A percentile compares a stretch with the other conserved stretches of the same genome.
These are phyloP conservation scores for Otatea glauca DNA, from an alignment of 176 grass and related monocot genomes.

Conservation along the genomic window DNA sequence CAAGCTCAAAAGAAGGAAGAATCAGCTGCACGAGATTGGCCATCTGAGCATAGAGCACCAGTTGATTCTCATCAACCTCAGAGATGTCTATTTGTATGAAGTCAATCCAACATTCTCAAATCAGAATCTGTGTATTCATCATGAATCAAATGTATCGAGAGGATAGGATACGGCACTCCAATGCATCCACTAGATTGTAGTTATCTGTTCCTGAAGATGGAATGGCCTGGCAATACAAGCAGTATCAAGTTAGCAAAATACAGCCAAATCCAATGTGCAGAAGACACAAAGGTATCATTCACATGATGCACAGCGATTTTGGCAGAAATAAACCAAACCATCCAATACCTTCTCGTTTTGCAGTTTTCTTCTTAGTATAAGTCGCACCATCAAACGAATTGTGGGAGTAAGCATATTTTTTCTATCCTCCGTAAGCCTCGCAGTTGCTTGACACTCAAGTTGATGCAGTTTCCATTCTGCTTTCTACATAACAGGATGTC, in stretches of 20 bases:
- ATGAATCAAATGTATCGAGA: constrained; percentile 35
- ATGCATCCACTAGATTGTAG: constrained; percentile 61
- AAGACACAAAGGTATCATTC: background rate
- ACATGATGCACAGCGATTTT: background rate
- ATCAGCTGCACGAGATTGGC: constrained; percentile 82
- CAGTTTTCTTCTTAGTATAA: constrained; percentile 66
- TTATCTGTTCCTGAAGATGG: constrained; percentile 69
- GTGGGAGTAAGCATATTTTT: constrained; percentile 82
- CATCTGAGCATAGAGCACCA: constrained; percentile 93
- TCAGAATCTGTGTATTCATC: background rate
- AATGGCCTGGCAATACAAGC: constrained; percentile 64
- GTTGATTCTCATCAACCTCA: constrained; percentile 67
- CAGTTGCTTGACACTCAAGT: constrained; percentile 65
- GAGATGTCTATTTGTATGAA: constrained; percentile 63
- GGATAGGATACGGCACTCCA: constrained; percentile 89
- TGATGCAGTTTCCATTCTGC: constrained; percentile 87
- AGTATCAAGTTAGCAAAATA: constrained; percentile 33
- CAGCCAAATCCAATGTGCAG: background rate
- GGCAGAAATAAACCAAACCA: constrained; percentile 20
- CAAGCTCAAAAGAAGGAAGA: constrained; percentile 70
- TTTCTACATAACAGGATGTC: constrained; percentile 51
- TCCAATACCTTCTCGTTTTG: constrained; percentile 66
- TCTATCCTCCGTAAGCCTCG: constrained; percentile 62
- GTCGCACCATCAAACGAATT: constrained; percentile 71
- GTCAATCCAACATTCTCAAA: constrained; percentile 47